Evolutionary conservation across 1,284 basidiomycete species (phyloP), one percentile per base, ranked within the genome.

Genomic region (Ceratobasidium sp.): DNA sequence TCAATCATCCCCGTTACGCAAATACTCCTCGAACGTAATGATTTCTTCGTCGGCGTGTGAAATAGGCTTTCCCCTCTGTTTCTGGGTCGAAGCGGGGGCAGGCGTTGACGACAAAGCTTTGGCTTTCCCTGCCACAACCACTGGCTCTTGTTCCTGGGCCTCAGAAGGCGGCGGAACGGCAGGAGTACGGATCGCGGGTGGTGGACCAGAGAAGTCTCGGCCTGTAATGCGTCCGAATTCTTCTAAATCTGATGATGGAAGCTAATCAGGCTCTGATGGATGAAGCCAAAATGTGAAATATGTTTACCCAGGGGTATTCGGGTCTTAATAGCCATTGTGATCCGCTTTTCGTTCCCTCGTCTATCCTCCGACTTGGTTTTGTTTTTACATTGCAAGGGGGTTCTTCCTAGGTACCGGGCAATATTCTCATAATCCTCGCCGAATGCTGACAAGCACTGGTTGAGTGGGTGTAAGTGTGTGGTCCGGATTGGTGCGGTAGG

Each of bases 401-500:
- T 77, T 34, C 78, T 74, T 4, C 75, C 75, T 69, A 80, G 78
- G 32, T 79, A 75, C 1, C 78, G 73, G 3, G 78, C 74, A 49
- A 80, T 80, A 74, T 79, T 78, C 72, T 80, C 78, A 65, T 79
- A 80, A 53, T 79, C 79, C 8, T 78, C 79, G n/a, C 78, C 78
- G 75, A 77, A 80, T 70, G 78, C 77, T 42, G 70, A 60, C 29
- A 71, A 22, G 32, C 69, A 70, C 72, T 73, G 34, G 8, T 10
- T 22, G 4, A 47, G 29, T 53, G 32, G 38, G 35, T 47, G 13
- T n/a, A n/a, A n/a, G n/a, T n/a, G n/a, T n/a, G n/a, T n/a, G 7
- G 13, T 7, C 10, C 7, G 10, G 45, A 34, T 34, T 64, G 7
- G 12, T 20, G 32, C 25, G 35, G n/a, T 75, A 74, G 10, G 77